Evolutionary conservation across 2,329 filamentous ascomycete species (phyloP).

Genomic region (Trichoderma sp.): DNA sequence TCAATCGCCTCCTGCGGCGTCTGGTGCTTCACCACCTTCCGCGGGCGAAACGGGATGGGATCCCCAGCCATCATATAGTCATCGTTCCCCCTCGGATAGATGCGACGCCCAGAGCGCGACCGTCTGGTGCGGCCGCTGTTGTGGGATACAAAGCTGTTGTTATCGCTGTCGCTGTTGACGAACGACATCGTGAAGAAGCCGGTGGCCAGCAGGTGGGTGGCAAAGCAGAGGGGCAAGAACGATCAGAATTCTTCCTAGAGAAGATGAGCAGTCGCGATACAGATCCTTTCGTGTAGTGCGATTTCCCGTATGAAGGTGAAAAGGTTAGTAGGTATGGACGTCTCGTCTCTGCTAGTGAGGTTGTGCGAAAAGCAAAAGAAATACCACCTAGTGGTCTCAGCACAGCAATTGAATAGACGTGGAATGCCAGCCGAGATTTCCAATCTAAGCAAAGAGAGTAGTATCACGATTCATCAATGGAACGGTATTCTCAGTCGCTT

Average conservation of each 20-base stretch:
- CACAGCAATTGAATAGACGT: background rate
- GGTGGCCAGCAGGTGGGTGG: background rate
- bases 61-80: background rate
- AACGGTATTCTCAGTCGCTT: background rate
- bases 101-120: background rate
- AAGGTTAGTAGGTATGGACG: background rate
- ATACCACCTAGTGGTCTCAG: background rate
- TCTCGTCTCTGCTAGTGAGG: background rate
- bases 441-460: background rate
- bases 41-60: background rate
- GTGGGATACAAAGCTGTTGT: background rate
- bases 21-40: conserved; percentile 42
- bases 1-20: conserved; percentile 66
- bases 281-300: background rate
- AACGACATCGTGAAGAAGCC: background rate
- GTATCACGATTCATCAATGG: background rate
- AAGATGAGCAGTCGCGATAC: background rate
- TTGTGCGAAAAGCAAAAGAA: background rate
- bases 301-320: background rate
- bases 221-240: background rate
- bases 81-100: background rate
- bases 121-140: background rate
- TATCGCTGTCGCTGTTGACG: conserved; percentile 11
- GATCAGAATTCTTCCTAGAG: background rate
- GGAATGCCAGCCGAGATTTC: background rate